Conservation (phyloP, 257 asterid genomes). For the Solanum dulcamara region DNA sequence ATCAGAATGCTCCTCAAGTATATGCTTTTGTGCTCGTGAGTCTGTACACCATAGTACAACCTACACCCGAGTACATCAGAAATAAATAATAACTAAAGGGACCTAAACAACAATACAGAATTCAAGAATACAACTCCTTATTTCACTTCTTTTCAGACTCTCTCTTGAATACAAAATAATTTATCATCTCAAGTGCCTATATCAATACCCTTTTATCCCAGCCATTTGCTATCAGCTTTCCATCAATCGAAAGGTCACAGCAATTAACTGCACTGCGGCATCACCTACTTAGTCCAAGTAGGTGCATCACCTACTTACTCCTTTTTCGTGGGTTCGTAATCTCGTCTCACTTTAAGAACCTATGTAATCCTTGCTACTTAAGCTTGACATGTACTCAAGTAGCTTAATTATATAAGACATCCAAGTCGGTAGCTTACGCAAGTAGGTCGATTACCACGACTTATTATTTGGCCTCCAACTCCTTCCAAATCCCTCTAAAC, state of each 20-base stretch:
- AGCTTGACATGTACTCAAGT: no score
- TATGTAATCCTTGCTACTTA: no score
- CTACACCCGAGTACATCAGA: slow-evolving; percentile 2
- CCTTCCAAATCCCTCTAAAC: no score
- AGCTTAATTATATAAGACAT: no score
- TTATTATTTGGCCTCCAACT: no score
- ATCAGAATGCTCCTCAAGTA: slow-evolving; percentile 11
- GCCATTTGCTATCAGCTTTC: slow-evolving; percentile 19
- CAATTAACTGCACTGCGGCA: slow-evolving; percentile 4
- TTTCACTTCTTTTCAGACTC: background rate
- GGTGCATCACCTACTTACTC: no score
- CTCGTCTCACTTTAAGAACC: no score
- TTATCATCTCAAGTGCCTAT: background rate
- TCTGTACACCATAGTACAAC: slow-evolving; percentile 19
- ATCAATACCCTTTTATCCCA: slow-evolving; percentile 13
- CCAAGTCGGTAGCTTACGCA: no score
- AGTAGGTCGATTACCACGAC: no score
- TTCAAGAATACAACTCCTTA: background rate
- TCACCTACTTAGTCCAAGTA: no score
- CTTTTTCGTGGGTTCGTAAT: no score
- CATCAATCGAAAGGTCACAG: slow-evolving; percentile 18
- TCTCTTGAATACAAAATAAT: background rate
- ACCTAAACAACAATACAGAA: background rate
- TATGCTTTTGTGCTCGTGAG: slow-evolving; percentile 7
- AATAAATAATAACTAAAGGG: background rate